These are phyloP conservation scores for Trichomonas vaginalis DNA, from an alignment of 208 protist species.

Conservation along the genomic window DNA sequence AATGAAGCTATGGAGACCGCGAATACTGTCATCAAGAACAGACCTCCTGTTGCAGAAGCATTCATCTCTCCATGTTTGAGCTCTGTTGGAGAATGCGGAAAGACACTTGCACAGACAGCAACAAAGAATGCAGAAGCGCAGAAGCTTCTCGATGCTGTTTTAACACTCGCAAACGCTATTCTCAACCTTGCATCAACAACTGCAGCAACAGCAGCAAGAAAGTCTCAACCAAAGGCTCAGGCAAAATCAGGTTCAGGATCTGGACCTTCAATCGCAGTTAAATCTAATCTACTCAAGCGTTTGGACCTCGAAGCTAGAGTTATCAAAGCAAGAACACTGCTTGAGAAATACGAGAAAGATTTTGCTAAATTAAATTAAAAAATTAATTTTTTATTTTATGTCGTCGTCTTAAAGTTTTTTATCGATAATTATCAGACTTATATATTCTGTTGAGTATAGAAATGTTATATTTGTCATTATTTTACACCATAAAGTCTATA, in stretches of 20 bases:
- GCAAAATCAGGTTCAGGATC: too few species aligned
- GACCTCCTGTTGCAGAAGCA: neutral
- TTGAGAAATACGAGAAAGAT: neutral
- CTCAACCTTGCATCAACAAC: neutral
- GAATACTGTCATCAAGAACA: neutral
- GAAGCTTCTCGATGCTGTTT: neutral
- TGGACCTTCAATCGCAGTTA: neutral
- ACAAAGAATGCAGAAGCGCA: neutral
- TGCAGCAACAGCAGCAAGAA: neutral
- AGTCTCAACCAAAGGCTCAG: neutral
- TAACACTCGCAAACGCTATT: neutral
- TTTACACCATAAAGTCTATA: too few species aligned
- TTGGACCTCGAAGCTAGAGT: neutral
- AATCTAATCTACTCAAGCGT: neutral
- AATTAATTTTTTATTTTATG: too few species aligned
- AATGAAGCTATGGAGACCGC: neutral
- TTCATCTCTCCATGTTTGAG: neutral
- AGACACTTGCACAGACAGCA: neutral
- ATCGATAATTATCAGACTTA: too few species aligned
- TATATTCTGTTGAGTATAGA: too few species aligned
- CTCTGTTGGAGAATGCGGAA: neutral
- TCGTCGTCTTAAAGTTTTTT: too few species aligned
- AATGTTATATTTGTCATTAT: too few species aligned
- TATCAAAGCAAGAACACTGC: neutral
- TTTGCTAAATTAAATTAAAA: neutral